phyloP scores from a whole-genome alignment of 306 rosid species.

The Quercus wislizeni region DNA sequence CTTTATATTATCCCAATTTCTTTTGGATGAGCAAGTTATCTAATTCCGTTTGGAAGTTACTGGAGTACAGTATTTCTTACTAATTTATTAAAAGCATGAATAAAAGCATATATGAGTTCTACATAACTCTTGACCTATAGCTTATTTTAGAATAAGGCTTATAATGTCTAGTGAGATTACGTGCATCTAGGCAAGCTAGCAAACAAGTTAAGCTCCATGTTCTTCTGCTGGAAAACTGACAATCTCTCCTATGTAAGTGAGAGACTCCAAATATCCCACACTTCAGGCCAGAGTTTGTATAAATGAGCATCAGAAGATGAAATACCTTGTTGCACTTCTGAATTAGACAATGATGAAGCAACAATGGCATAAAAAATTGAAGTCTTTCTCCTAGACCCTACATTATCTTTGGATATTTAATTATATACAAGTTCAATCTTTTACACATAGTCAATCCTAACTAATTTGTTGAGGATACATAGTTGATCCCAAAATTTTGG shows the following conservation, averaged over 20 bases:
- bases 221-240: slow-evolving; percentile 1
- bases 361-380: too few relatives aligned
- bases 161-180: slow-evolving; percentile 26
- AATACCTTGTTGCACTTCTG: too few relatives aligned
- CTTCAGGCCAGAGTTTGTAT: slow-evolving; percentile 26
- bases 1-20: neutral
- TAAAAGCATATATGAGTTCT: neutral
- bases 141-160: slow-evolving; percentile 15
- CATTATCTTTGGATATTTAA: too few relatives aligned
- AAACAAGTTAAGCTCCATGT: slow-evolving; percentile 27
- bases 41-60: neutral
- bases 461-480: too few relatives aligned
- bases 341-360: too few relatives aligned
- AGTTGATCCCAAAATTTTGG: too few relatives aligned
- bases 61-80: neutral
- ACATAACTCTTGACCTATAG: neutral
- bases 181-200: slow-evolving; percentile 16
- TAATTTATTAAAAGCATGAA: neutral
- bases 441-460: too few relatives aligned
- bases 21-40: neutral
- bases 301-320: slow-evolving; percentile 25
- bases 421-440: too few relatives aligned
- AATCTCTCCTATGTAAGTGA: slow-evolving; percentile 16
- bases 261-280: slow-evolving; percentile 32
- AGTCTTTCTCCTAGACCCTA: too few relatives aligned